phyloP scores from a whole-genome alignment of 1,284 basidiomycete species.

The Cutaneotrichosporon sp. region DNA sequence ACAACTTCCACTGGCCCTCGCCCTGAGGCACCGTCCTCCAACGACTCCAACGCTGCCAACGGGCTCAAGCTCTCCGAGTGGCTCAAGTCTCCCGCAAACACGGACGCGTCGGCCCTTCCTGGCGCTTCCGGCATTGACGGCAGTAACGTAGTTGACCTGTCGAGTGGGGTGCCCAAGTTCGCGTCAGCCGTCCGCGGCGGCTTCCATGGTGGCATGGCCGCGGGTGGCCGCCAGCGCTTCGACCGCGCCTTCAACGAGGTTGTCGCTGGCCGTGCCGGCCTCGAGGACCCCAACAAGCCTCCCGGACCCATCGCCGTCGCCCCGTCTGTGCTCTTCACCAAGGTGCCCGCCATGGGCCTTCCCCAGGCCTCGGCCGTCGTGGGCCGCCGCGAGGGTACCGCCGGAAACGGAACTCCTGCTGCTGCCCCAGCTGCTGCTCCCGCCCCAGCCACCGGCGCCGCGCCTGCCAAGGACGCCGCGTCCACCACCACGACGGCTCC shows the following conservation, averaged over 20 bases:
- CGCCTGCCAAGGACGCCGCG: not conserved
- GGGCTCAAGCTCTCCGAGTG: conserved; percentile 48
- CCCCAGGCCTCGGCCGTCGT: conserved; percentile 39
- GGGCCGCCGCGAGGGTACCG: conserved; percentile 23
- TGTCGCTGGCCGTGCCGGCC: conserved; percentile 49
- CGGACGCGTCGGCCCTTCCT: conserved; percentile 12
- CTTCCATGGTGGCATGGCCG: conserved; percentile 32
- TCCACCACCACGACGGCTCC: conserved; percentile 10
- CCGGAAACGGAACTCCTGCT: no score
- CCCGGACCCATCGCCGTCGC: conserved; percentile 43
- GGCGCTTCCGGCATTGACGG: not conserved
- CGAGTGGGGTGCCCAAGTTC: conserved; percentile 35
- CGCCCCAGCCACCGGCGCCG: not conserved
- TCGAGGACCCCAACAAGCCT: conserved; percentile 27
- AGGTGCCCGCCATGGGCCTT: conserved; percentile 41
- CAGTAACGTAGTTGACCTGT: not conserved
- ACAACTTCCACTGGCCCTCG: conserved; percentile 11
- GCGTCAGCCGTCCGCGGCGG: conserved; percentile 34
- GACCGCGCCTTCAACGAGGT: conserved; percentile 52
- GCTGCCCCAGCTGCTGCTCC: not conserved
- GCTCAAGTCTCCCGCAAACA: conserved; percentile 40
- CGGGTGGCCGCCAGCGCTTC: conserved; percentile 37
- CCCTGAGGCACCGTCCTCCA: conserved; percentile 5
- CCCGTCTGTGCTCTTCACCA: conserved; percentile 45
- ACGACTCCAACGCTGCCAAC: conserved; percentile 27